phyloP scores from a whole-genome alignment of 1,284 basidiomycete species.

The Cutaneotrichosporon spelunceum region DNA sequence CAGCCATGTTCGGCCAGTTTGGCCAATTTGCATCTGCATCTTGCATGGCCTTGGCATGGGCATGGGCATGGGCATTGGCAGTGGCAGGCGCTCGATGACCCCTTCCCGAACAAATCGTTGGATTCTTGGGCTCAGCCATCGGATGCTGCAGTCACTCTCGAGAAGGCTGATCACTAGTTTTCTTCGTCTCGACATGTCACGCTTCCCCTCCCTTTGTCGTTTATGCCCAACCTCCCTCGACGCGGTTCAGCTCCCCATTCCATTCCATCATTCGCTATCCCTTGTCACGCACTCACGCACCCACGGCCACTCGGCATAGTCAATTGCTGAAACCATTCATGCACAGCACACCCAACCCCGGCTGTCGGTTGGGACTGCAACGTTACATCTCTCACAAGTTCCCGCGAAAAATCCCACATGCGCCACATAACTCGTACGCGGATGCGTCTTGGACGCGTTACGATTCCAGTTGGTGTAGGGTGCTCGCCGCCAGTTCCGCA shows the following conservation, averaged over 20 bases:
- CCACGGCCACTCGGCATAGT: not conserved
- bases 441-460: not conserved
- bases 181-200: not conserved
- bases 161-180: not conserved
- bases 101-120: too few relatives aligned
- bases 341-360: not conserved
- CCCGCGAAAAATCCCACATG: not conserved
- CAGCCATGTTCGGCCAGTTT: too few relatives aligned
- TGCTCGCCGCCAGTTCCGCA: not conserved
- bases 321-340: not conserved
- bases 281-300: constrained; percentile 1
- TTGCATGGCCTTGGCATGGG: too few relatives aligned
- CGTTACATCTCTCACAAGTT: not conserved
- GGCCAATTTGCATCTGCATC: too few relatives aligned
- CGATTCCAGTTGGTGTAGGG: not conserved
- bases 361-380: not conserved
- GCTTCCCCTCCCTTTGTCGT: not conserved
- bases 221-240: too few relatives aligned
- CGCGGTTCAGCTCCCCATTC: too few relatives aligned
- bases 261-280: not conserved
- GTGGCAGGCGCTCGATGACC: too few relatives aligned
- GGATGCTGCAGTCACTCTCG: not conserved
- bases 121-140: not conserved
- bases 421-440: not conserved
- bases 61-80: too few relatives aligned